Evolutionary conservation across 2,329 filamentous ascomycete genomes (phyloP).

Genomic region (Drechslerella coelobrocha): DNA sequence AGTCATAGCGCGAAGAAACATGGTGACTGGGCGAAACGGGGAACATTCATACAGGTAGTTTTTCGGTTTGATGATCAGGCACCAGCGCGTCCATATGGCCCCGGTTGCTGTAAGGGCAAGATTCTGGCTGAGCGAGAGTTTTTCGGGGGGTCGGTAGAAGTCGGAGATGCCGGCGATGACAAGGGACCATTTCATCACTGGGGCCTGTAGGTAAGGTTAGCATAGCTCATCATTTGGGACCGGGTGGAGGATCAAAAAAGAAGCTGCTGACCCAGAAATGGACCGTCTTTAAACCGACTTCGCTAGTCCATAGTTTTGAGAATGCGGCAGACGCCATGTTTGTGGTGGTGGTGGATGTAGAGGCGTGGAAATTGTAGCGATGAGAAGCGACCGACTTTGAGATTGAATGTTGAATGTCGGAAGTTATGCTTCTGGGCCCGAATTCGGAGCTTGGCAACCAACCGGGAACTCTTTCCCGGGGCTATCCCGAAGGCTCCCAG

Average conservation of each 20-base stretch:
- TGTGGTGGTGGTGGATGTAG: background rate
- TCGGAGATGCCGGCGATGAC: conserved; percentile 92
- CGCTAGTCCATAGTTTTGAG: conserved; percentile 82
- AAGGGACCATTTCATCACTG: conserved; percentile 74
- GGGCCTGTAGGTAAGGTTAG: conserved; percentile 19
- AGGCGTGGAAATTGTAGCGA: background rate
- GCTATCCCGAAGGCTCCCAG: no score
- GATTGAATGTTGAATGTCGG: background rate
- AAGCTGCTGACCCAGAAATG: conserved; percentile 77
- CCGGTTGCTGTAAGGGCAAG: conserved; percentile 86
- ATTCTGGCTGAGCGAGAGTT: conserved; percentile 93
- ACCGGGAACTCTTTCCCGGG: background rate
- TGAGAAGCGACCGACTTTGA: background rate
- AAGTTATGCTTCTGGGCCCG: background rate
- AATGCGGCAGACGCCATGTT: conserved; percentile 59
- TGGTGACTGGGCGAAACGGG: background rate
- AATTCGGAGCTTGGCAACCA: conserved; percentile 1
- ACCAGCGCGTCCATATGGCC: conserved; percentile 98
- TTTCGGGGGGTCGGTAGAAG: conserved; percentile 86
- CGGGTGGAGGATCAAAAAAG: no score
- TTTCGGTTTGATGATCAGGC: conserved; percentile 91
- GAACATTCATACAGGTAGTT: conserved; percentile 74
- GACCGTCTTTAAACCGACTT: conserved; percentile 85
- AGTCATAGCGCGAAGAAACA: conserved; percentile 6
- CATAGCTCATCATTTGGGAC: no score